A percentile compares a stretch with the other conserved stretches of the same genome.
These are phyloP conservation scores for Trypanosoma conorhini DNA, from an alignment of 208 protist species.

Conservation along the genomic window DNA sequence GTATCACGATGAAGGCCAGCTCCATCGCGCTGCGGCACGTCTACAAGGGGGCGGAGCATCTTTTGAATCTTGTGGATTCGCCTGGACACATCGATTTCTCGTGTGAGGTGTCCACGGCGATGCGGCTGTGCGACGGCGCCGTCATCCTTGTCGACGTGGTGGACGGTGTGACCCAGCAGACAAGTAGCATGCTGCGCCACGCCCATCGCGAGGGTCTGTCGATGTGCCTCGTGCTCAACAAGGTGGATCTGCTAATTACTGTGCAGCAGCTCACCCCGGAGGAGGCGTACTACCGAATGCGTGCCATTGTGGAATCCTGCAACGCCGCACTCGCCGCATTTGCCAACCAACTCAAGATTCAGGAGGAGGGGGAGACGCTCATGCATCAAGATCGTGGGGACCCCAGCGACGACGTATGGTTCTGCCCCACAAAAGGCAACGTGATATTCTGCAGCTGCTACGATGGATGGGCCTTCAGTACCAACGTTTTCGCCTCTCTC, in stretches of 20 bases:
- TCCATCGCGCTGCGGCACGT: slow-evolving; percentile 95
- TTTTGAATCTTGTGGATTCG: slow-evolving; percentile 99
- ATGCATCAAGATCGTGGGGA: slow-evolving; percentile 66
- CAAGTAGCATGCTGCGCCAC: slow-evolving; percentile 95
- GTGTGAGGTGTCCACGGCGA: slow-evolving; percentile 97
- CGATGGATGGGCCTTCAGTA: slow-evolving; percentile 92
- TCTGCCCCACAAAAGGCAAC: slow-evolving; percentile 96
- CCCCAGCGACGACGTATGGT: slow-evolving; percentile 93
- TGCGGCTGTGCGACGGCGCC: slow-evolving; percentile 97
- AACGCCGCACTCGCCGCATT: slow-evolving; percentile 88
- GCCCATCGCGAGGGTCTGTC: slow-evolving; percentile 95
- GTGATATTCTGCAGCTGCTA: slow-evolving; percentile 97
- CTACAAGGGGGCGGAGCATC: slow-evolving; percentile 53
- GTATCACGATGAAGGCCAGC: slow-evolving; percentile 99
- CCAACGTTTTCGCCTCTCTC: slow-evolving; percentile 91
- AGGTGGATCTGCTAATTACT: slow-evolving; percentile 97
- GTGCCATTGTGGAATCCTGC: slow-evolving; percentile 95
- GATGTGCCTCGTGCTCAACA: slow-evolving; percentile 98
- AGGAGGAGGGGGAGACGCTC: slow-evolving; percentile 76
- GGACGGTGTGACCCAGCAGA: slow-evolving; percentile 98
- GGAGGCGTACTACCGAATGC: slow-evolving; percentile 93
- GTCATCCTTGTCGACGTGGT: slow-evolving; percentile 98
- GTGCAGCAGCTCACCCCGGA: slow-evolving; percentile 91
- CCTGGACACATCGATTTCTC: slow-evolving; percentile 99
- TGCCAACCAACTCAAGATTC: slow-evolving; percentile 82